Conservation (phyloP, 176 grass and related monocot genomes). For the Cenchrus fungigraminus region DNA sequence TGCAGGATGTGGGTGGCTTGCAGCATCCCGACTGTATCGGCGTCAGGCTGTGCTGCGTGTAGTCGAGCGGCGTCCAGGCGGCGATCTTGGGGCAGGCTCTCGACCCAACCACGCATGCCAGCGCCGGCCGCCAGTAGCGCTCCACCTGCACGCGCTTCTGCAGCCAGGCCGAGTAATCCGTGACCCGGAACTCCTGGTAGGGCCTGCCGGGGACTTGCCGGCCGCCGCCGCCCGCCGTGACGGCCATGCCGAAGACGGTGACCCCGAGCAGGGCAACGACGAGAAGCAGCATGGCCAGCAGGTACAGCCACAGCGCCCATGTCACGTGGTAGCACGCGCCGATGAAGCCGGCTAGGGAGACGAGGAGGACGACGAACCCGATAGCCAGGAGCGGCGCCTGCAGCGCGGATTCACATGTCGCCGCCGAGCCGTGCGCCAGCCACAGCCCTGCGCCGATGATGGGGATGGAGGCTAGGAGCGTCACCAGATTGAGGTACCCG, state of each 20-base stretch:
- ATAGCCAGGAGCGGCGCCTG: conserved; percentile 68
- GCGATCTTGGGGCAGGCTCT: conserved; percentile 64
- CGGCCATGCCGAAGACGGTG: conserved; percentile 59
- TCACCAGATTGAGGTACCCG: conserved; percentile 81
- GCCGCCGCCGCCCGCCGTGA: conserved; percentile 65
- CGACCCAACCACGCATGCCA: conserved; percentile 66
- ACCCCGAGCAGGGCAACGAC: conserved; percentile 55
- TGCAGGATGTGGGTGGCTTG: conserved; percentile 93
- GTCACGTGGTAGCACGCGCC: conserved; percentile 75
- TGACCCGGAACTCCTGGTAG: conserved; percentile 70
- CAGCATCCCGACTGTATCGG: conserved; percentile 92
- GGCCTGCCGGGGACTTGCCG: conserved; percentile 51
- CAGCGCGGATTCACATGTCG: conserved; percentile 63
- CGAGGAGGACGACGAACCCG: conserved; percentile 73
- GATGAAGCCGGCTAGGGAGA: conserved; percentile 72
- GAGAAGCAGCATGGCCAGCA: conserved; percentile 64
- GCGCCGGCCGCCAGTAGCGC: conserved; percentile 67
- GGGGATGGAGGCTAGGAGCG: conserved; percentile 75
- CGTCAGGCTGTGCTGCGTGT: conserved; percentile 63
- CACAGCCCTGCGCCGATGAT: conserved; percentile 76
- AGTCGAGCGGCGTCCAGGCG: conserved; percentile 70
- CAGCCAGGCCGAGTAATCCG: conserved; percentile 75
- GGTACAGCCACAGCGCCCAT: conserved; percentile 79
- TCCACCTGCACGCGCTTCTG: conserved; percentile 43
- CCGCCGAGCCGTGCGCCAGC: conserved; percentile 56